phyloP scores from a whole-genome alignment of 768 basidiomycete species.

The Collybia sp. region DNA sequence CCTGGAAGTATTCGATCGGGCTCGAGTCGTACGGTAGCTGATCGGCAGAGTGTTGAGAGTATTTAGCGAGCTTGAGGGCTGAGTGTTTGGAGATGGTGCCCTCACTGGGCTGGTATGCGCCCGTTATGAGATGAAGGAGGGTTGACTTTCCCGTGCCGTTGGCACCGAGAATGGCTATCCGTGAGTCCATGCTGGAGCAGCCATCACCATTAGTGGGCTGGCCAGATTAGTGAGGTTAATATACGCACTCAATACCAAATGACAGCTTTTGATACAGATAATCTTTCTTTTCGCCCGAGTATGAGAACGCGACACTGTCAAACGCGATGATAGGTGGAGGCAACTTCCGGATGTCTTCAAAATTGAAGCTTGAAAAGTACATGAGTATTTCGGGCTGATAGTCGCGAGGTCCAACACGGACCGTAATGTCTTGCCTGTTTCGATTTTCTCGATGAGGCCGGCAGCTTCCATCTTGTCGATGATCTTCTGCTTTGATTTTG shows the following conservation, averaged over 20 bases:
- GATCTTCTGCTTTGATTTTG: slow-evolving; percentile 99
- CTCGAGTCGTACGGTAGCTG: slow-evolving; percentile 91
- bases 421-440: slow-evolving; percentile 56
- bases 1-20: slow-evolving; percentile 94
- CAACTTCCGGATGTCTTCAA: slow-evolving; percentile 89
- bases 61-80: slow-evolving; percentile 92
- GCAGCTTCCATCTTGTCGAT: slow-evolving; percentile 99
- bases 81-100: slow-evolving; percentile 90
- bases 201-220: slow-evolving; percentile 26
- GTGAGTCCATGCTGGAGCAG: slow-evolving; percentile 88
- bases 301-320: slow-evolving; percentile 90
- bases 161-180: slow-evolving; percentile 93
- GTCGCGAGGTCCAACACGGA: background rate
- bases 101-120: slow-evolving; percentile 69
- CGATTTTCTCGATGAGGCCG: slow-evolving; percentile 91
- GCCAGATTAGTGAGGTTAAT: background rate
- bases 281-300: slow-evolving; percentile 85
- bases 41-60: slow-evolving; percentile 98
- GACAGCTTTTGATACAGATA: slow-evolving; percentile 85
- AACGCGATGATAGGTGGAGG: slow-evolving; percentile 98
- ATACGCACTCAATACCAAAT: slow-evolving; percentile 91
- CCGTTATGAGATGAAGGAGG: slow-evolving; percentile 85
- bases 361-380: slow-evolving; percentile 64
- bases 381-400: background rate
- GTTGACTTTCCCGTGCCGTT: slow-evolving; percentile 97